phyloP scores from a whole-genome alignment of 495 filamentous ascomycete species.

The Hypoxylon intermedium region DNA sequence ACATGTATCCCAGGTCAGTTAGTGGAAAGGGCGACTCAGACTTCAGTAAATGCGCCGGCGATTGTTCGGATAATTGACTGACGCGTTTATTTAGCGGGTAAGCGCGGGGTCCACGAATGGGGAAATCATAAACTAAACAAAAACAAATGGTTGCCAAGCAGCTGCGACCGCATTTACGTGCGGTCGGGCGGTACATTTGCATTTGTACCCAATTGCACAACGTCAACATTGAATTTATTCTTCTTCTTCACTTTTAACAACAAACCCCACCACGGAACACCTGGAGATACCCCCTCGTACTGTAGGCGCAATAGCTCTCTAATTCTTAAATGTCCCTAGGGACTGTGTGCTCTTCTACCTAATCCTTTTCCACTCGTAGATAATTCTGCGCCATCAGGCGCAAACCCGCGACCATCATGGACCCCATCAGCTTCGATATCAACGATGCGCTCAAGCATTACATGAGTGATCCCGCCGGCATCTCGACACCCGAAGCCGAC shows the following conservation, averaged over 20 bases:
- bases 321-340: conserved; percentile 9
- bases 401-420: conserved; percentile 64
- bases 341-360: conserved; percentile 5
- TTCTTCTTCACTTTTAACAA: no score
- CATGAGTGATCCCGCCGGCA: conserved; percentile 83
- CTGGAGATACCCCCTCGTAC: conserved; percentile 20
- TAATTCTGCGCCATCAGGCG: conserved; percentile 21
- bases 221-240: neutral
- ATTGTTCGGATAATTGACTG: conserved; percentile 8
- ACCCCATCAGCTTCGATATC: conserved; percentile 84
- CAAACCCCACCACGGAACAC: no score
- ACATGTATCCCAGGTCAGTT: no score
- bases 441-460: conserved; percentile 95
- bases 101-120: conserved; percentile 17
- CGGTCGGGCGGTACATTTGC: no score
- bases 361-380: neutral
- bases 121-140: conserved; percentile 44
- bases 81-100: conserved; percentile 23
- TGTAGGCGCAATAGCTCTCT: conserved; percentile 10
- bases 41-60: conserved; percentile 2
- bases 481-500: conserved; percentile 89
- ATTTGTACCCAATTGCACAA: conserved; percentile 6
- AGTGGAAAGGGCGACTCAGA: no score
- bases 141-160: conserved; percentile 55
- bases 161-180: conserved; percentile 19